Conservation (phyloP, 495 filamentous ascomycete genomes). For the Hypoxylon cercidicola region DNA sequence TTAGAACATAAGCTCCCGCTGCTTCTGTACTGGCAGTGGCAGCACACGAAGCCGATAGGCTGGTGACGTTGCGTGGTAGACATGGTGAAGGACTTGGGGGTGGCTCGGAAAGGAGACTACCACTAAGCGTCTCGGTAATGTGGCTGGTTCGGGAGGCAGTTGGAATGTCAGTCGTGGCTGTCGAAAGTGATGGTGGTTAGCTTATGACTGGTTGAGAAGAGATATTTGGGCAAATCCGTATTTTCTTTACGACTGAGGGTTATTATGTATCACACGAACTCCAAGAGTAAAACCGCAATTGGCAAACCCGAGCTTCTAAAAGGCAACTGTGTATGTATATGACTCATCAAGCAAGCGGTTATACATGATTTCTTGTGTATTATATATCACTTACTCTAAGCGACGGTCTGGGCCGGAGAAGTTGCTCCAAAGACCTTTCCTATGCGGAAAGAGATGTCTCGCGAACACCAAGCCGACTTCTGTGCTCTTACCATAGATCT, state of each 20-base stretch:
- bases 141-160: neutral
- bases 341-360: conserved; percentile 4
- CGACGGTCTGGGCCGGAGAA: neutral
- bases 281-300: neutral
- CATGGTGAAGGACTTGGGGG: neutral
- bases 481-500: conserved; percentile 5
- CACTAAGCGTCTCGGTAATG: neutral
- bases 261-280: neutral
- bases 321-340: neutral
- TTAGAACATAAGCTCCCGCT: conserved; percentile 41
- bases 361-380: neutral
- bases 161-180: neutral
- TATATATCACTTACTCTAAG: conserved; percentile 24
- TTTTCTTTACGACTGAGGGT: neutral
- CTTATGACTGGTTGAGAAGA: neutral
- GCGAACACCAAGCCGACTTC: neutral
- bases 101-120: neutral
- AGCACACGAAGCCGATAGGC: conserved; percentile 42
- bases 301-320: neutral
- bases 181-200: neutral
- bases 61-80: conserved; percentile 27
- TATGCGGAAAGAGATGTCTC: conserved; percentile 22
- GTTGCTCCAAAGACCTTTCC: conserved; percentile 21
- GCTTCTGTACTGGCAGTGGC: conserved; percentile 33
- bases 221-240: neutral